A percentile compares a stretch with the other conserved stretches of the same genome.
These are phyloP conservation scores for Hypsizygus ulmarius DNA, from an alignment of 1,284 basidiomycete genomes.

Conservation along the genomic window DNA sequence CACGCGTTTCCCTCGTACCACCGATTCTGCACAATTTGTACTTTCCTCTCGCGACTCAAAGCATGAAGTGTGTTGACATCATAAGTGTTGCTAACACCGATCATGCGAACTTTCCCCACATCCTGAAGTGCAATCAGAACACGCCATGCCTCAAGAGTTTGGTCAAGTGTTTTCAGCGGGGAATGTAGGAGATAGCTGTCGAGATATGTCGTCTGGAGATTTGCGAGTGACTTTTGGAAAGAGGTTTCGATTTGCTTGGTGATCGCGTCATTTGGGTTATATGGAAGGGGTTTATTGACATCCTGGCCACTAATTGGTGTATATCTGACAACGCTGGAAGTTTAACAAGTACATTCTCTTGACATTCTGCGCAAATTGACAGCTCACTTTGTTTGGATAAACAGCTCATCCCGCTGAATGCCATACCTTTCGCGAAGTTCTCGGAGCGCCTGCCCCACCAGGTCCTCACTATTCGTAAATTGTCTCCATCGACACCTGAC, in stretches of 20 bases:
- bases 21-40: conserved; percentile 76
- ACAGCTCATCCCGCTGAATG: conserved; percentile 61
- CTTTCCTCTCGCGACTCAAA: conserved; percentile 51
- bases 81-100: no score
- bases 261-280: conserved; percentile 55
- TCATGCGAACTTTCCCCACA: no score
- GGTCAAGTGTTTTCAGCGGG: conserved; percentile 55
- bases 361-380: background rate
- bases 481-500: conserved; percentile 3
- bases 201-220: conserved; percentile 67
- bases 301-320: conserved; percentile 75
- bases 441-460: conserved; percentile 70
- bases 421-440: conserved; percentile 49
- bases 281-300: conserved; percentile 64
- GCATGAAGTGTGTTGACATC: conserved; percentile 50
- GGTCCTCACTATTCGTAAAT: conserved; percentile 63
- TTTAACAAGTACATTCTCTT: background rate
- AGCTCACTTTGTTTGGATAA: conserved; percentile 78
- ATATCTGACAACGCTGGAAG: conserved; percentile 44
- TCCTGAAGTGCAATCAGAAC: conserved; percentile 39
- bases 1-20: conserved; percentile 81
- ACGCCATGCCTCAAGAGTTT: conserved; percentile 68
- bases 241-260: conserved; percentile 62
- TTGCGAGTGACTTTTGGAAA: conserved; percentile 60
- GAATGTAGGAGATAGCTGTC: conserved; percentile 79